Evolutionary conservation across 192 early-diverging fungal genomes (phyloP), one percentile per base, ranked within the genome.

Genomic region (Coemansia sp.): DNA sequence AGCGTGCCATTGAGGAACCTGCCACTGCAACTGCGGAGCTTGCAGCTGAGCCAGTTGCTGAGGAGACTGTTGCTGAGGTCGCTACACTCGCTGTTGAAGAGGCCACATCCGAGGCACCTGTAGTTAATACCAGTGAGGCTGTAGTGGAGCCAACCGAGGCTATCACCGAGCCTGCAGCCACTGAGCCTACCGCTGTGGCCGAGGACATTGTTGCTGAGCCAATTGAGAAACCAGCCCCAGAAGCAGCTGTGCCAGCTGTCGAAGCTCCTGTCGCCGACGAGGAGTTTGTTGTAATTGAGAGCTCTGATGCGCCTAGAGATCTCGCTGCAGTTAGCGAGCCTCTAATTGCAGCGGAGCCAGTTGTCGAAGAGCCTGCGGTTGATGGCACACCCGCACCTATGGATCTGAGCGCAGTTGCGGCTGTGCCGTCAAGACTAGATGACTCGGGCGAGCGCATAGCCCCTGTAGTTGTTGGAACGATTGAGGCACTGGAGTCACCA

Each of bases 391-490:
- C 48, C 24, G 48, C 21, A 23, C 20, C 45, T 20, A 23, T 23
- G 45, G 21, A 48, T 48, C 10, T 3, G 45, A 48, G 45, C 45
- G 45, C 24, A 51, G 11, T 10, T 23, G n/a, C 24, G 9, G 24
- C 48, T n/a, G 48, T 26, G 48, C 60, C 42, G 23, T 42, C 42
- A 28, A 33, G 21, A 28, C 63, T 36, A 24, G 68, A 33, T 31
- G 53, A 60, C 59, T 31, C 34, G 6, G 61, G 35, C 16, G 74
- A 63, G 68, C 51, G 59, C 24, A 60, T 39, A 28, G 65, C 74
- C 36, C 74, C 74, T 53, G 74, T 77, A 18, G 74, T 77, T 33
- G 65, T 77, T 37, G 74, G 74, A 11, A 77, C 65, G 3, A 71
- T 77, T 24, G 74, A 69, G 39, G 67, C 59, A 21, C 36, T 69